A percentile compares a stretch with the other conserved stretches of the same genome.
Evolutionary conservation across 2,329 filamentous ascomycete species (phyloP).

Genomic region (Venturia pyrina): DNA sequence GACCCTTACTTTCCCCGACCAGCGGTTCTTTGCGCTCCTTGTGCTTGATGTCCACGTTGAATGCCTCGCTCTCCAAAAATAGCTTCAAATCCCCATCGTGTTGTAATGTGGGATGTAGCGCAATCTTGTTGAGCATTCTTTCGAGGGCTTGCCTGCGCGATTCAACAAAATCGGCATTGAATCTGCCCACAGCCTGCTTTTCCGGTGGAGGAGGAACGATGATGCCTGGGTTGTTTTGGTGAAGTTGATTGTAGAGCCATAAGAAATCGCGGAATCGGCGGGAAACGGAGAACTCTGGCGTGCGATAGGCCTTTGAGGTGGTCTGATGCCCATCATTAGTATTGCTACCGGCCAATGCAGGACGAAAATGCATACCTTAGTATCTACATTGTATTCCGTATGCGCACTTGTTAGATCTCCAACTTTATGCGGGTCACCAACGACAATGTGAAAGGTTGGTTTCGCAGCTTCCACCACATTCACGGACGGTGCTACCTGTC

Average conservation of each 20-base stretch:
- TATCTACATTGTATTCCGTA: conserved; percentile 93
- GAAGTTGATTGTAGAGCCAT: conserved; percentile 92
- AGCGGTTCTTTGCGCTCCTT: conserved; percentile 86
- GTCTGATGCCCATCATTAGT: conserved; percentile 47
- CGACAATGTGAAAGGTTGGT: conserved; percentile 79
- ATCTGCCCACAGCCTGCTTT: conserved; percentile 93
- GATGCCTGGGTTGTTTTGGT: conserved; percentile 88
- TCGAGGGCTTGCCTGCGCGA: conserved; percentile 82
- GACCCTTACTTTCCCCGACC: conserved; percentile 81
- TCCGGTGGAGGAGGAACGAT: conserved; percentile 94
- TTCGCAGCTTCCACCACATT: conserved; percentile 90
- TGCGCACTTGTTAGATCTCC: conserved; percentile 94
- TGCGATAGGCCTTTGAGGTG: conserved; percentile 88
- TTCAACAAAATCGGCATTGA: conserved; percentile 95
- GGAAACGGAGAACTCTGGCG: conserved; percentile 86
- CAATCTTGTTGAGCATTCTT: conserved; percentile 96
- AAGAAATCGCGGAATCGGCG: conserved; percentile 92
- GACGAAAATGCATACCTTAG: conserved; percentile 56
- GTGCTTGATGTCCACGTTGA: conserved; percentile 95
- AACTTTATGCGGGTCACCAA: conserved; percentile 96
- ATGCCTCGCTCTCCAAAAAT: conserved; percentile 91
- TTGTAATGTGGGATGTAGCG: conserved; percentile 78
- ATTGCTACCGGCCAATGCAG: not conserved
- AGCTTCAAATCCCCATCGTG: conserved; percentile 91
- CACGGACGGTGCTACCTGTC: conserved; percentile 63